Conservation (phyloP, 805 yeast species). For the Candida wancherniae region DNA sequence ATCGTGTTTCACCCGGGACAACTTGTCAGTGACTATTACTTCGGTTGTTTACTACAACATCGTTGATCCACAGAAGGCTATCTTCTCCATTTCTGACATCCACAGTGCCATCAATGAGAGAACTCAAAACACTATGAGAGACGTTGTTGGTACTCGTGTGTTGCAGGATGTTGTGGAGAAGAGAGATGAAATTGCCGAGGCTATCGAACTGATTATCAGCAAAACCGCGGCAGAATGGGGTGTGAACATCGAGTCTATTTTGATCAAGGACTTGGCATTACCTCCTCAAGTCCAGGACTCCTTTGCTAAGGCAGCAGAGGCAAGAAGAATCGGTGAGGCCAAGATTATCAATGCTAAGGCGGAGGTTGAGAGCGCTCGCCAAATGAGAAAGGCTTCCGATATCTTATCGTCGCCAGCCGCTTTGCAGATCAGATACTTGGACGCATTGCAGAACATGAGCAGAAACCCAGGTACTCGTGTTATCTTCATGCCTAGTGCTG, state of each 20-base stretch:
- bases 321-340: constrained; percentile 70
- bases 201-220: constrained; percentile 56
- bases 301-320: constrained; percentile 70
- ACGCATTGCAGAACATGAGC: constrained; percentile 76
- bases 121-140: constrained; percentile 69
- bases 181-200: constrained; percentile 61
- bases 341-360: constrained; percentile 72
- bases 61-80: constrained; percentile 62
- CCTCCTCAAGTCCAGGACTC: constrained; percentile 54
- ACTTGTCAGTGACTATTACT: constrained; percentile 56
- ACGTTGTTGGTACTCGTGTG: constrained; percentile 60
- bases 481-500: constrained; percentile 63
- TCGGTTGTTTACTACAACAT: constrained; percentile 66
- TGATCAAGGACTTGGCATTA: constrained; percentile 61
- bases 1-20: constrained; percentile 66
- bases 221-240: constrained; percentile 69
- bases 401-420: constrained; percentile 70
- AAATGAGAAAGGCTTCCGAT: constrained; percentile 76
- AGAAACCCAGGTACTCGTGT: constrained; percentile 58
- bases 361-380: constrained; percentile 69
- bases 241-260: constrained; percentile 59
- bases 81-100: constrained; percentile 52
- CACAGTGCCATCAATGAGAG: constrained; percentile 56
- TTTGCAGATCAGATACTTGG: constrained; percentile 73
- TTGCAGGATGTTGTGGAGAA: constrained; percentile 71